Evolutionary conservation across 495 filamentous ascomycete genomes (phyloP).

Genomic region (Aspergillus steynii): DNA sequence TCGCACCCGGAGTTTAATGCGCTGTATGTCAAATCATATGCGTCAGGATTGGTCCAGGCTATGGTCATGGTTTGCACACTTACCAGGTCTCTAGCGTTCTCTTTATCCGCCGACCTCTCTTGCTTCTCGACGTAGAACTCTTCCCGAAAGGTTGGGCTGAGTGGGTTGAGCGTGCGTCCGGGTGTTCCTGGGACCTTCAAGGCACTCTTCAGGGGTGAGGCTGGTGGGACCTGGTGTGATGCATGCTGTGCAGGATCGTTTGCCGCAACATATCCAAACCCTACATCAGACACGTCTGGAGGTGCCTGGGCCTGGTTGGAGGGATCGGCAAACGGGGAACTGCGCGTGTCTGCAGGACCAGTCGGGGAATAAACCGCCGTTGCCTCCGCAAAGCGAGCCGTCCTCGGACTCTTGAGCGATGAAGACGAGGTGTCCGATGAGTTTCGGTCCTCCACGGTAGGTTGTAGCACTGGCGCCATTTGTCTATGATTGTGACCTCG

Average conservation of each 20-base stretch:
- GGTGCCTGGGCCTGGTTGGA: slow-evolving; percentile 47
- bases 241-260: slow-evolving; percentile 54
- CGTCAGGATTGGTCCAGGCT: neutral
- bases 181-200: slow-evolving; percentile 82
- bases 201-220: slow-evolving; percentile 79
- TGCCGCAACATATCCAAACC: slow-evolving; percentile 83
- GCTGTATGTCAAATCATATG: slow-evolving; percentile 48
- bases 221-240: slow-evolving; percentile 59
- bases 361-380: slow-evolving; percentile 85
- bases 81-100: slow-evolving; percentile 84
- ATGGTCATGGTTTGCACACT: slow-evolving; percentile 27
- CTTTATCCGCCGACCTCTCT: slow-evolving; percentile 74
- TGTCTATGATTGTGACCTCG: slow-evolving; percentile 30
- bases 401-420: slow-evolving; percentile 75
- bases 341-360: slow-evolving; percentile 49
- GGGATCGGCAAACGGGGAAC: slow-evolving; percentile 69
- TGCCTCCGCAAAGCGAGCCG: slow-evolving; percentile 87
- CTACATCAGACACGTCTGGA: slow-evolving; percentile 73
- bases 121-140: slow-evolving; percentile 80
- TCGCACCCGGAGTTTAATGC: slow-evolving; percentile 88
- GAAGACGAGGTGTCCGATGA: slow-evolving; percentile 50
- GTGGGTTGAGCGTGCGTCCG: slow-evolving; percentile 60
- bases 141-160: slow-evolving; percentile 88
- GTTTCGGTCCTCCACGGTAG: slow-evolving; percentile 26
- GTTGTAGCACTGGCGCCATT: slow-evolving; percentile 32